Base-by-base conservation (phyloP, 1,284 basidiomycete genomes). In the Sphaerobolus stellatus region DNA sequence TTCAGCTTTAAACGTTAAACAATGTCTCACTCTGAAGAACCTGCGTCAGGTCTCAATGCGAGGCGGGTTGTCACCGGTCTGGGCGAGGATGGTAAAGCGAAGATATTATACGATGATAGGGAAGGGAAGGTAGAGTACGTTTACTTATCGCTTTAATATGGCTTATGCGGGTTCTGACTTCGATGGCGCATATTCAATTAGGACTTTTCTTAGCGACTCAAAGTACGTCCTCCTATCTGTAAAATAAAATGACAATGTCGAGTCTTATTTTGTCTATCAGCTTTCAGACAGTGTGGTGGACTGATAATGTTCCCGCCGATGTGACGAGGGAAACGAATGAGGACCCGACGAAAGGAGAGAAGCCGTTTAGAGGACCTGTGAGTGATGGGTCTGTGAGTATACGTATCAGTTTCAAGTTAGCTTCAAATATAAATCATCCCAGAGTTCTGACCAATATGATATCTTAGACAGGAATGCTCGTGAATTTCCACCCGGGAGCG, bases 301-400 rank as follows among this genome's bases (percentile, higher is more conserved):
- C 50, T 8, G 50, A 52, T 29, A 33, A 18, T 13, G 50, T 52
- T 13, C 50, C 50, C 31, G 40, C 40, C 6, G 50, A 52, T 22
- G 30, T 36, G 20, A 29, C 40, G 3, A 20, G n/a, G 6, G 40
- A 4, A 2, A 52, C 38, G 16, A 31, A 11, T 30, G 27, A 30
- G 22, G 50, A 52, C 44, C 50, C 50, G n/a, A n/a, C n/a, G n/a
- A n/a, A n/a, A n/a, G n/a, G n/a, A n/a, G n/a, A n/a, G n/a, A n/a
- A n/a, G n/a, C n/a, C n/a, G n/a, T n/a, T n/a, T n/a, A n/a, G n/a
- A n/a, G n/a, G n/a, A n/a, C n/a, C n/a, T n/a, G n/a, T n/a, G n/a
- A n/a, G n/a, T n/a, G n/a, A n/a, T n/a, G n/a, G n/a, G n/a, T n/a
- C n/a, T n/a, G n/a, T n/a, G n/a, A n/a, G n/a, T n/a, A n/a, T n/a